Evolutionary conservation across 176 grass and related monocot species (phyloP).

Genomic region (Raddia guianensis): DNA sequence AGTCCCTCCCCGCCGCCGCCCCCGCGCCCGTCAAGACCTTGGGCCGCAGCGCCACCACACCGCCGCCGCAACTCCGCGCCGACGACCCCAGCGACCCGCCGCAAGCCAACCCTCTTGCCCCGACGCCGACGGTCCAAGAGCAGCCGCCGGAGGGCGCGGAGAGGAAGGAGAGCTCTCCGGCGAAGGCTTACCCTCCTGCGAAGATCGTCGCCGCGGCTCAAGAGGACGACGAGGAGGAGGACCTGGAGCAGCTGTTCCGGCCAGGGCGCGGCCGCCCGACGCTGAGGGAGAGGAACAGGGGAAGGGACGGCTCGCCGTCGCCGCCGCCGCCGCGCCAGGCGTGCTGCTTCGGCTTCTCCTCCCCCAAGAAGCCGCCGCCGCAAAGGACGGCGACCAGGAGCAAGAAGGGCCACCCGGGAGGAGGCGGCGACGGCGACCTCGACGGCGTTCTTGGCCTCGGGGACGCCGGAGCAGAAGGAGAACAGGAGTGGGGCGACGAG

Average conservation of each 20-base stretch:
- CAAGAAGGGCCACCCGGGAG: slow-evolving; percentile 39
- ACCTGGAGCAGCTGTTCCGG: slow-evolving; percentile 52
- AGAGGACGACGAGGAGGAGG: neutral
- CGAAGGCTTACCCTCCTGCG: neutral
- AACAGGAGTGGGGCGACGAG: slow-evolving; percentile 72
- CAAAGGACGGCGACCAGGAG: slow-evolving; percentile 8
- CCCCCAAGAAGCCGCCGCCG: slow-evolving; percentile 52
- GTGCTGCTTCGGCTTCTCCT: slow-evolving; percentile 85
- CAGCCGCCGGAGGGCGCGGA: neutral
- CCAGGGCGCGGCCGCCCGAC: slow-evolving; percentile 37
- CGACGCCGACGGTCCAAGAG: neutral
- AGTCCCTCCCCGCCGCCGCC: slow-evolving; percentile 43
- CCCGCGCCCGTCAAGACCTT: slow-evolving; percentile 1
- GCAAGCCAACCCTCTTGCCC: neutral
- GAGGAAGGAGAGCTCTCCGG: neutral
- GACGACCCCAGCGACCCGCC: neutral
- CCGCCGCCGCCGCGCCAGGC: slow-evolving; percentile 53
- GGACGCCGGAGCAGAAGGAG: too few species aligned
- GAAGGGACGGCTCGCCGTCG: slow-evolving; percentile 4
- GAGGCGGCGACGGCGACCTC: neutral
- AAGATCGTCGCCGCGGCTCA: neutral
- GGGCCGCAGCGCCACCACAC: slow-evolving; percentile 34
- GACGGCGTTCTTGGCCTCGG: slow-evolving; percentile 39
- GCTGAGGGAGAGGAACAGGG: slow-evolving; percentile 43
- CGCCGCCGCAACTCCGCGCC: slow-evolving; percentile 16